Base-by-base conservation (phyloP, 805 yeast genomes). In the Sungouiozyma ichnusensis region DNA sequence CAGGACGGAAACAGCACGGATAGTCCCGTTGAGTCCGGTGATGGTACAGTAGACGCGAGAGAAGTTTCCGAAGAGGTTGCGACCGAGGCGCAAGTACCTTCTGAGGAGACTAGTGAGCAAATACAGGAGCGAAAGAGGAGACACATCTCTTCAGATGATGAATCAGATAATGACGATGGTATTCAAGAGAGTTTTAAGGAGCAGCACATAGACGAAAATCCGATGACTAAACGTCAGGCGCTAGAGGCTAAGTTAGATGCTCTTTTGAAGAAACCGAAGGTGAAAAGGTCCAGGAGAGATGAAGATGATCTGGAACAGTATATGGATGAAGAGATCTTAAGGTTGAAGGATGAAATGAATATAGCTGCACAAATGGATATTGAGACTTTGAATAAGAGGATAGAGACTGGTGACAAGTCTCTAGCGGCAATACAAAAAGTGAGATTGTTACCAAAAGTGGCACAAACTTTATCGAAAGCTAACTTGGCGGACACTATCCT, bases 301-400 rank as follows among this genome's bases (percentile, higher is more conserved):
- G 97, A 92, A 53, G 95, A 86, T 57, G 98, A 92, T 65, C 67
- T 92, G 50, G 97, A 94, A 60, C 81, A 86, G 55, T 82, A 85
- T 81, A 94, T 88, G 60, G 99, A 92, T 69, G 97, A 88, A 57
- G 74, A 76, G 46, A 85, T 92, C 49, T 78, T 85, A 41, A 73
- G 73, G 47, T 71, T 92, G 51, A 85, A 94, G 50, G 87, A 82
- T 53, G 77, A 77, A 62, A 92, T 92, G 99, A 84, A 87, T 54
- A 75, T 78, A 49, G 90, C 87, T 3, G 94, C 94, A 13, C 81
- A 78, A 59, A 64, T 73, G 55, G 94, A 84, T 63, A 76, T 76
- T 40, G 82, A 77, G 51, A 54, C 69, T 7, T 55, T 69, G 39
- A 67, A 64, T 44, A 64, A 60, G 61, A 68, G 67, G 64, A 65